Evolutionary conservation across 2,329 filamentous ascomycete species (phyloP).

Genomic region (Cryphonectria carpinicola): DNA sequence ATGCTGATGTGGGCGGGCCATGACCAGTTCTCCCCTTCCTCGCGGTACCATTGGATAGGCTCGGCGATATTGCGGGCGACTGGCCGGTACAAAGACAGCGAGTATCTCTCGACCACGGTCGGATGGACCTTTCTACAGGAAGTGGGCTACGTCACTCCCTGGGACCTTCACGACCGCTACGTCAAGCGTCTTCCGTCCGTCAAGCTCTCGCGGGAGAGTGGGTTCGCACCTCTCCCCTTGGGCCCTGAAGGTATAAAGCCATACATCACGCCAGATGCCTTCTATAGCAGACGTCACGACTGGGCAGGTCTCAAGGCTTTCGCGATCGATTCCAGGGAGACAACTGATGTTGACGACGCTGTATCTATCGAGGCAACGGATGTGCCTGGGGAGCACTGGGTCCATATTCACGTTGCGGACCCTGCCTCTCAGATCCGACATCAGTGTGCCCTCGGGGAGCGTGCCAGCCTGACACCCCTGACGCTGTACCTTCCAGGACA

Average conservation of each 20-base stretch:
- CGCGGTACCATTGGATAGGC: conserved; percentile 63
- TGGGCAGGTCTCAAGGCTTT: conserved; percentile 66
- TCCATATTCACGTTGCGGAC: conserved; percentile 79
- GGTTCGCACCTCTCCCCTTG: conserved; percentile 43
- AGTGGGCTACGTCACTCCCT: conserved; percentile 70
- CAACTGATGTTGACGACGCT: conserved; percentile 78
- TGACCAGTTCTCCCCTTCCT: conserved; percentile 54
- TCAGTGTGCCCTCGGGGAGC: conserved; percentile 60
- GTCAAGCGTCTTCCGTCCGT: conserved; percentile 58
- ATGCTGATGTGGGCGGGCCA: conserved; percentile 70
- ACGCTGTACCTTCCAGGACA: conserved; percentile 65
- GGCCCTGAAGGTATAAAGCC: conserved; percentile 28
- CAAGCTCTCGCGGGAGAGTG: conserved; percentile 46
- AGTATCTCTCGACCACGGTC: conserved; percentile 49
- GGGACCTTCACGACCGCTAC: conserved; percentile 70
- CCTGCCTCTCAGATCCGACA: conserved; percentile 71
- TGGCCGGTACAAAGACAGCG: conserved; percentile 59
- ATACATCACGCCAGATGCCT: conserved; percentile 43
- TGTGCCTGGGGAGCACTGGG: conserved; percentile 64
- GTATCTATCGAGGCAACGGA: conserved; percentile 69
- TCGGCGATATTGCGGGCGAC: conserved; percentile 66
- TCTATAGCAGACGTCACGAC: conserved; percentile 57
- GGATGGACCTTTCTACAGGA: conserved; percentile 76
- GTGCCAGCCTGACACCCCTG: conserved; percentile 63
- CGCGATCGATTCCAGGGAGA: conserved; percentile 71